Evolutionary conservation across 2,329 filamentous ascomycete species (phyloP), one percentile per base, ranked within the genome.

Genomic region (Leptographium lundbergii): DNA sequence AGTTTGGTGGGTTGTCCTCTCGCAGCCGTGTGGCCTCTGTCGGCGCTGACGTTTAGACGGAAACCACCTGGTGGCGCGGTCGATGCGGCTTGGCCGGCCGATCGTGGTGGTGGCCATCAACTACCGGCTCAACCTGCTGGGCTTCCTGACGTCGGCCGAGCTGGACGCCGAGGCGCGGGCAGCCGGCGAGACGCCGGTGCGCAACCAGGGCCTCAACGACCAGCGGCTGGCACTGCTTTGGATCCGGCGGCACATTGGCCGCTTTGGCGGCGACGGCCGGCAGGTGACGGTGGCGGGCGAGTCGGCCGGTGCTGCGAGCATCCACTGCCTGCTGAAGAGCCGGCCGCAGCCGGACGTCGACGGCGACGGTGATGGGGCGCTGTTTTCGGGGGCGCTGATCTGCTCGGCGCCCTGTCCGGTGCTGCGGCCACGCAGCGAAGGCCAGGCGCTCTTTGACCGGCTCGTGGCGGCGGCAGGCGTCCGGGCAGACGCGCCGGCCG

Each of bases 221-320:
- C 78, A 81, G 63, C 71, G 74, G 17, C 74, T 76, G 4, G 75
- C 77, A 2, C 66, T 84, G 2, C 67, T 75, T 62, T 84, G 81
- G 72, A 75, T 83, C 0, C 75, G 80, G 56, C 70, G 70, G 13
- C 67, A 84, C 60, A 79, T 84, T 56, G 63, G 67, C 1, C 65
- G 70, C 2, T 84, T 84, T 57, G 80, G 81, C 0, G 80, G 81
- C 3, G 75, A 84, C 57, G 72, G 73, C 0, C 62, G 66, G 1
- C 72, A 75, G 5, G 77, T 85, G 0, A 81, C 79, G 0, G 74
- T 83, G 19, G 76, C 74, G 61, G 81, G 82, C 0, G 77, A 81
- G 61, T 78, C 75, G 9, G 80, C 81, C 0, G 81, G 82, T 1
- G 81, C 70, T 0, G 77, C 77, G 1, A 71, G 69, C 11, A 74